Percentiles rank a stretch among this genome's conserved stretches.
Evolutionary conservation across 2,329 filamentous ascomycete species (phyloP).

Genomic region (Stachybotrys chartarum): DNA sequence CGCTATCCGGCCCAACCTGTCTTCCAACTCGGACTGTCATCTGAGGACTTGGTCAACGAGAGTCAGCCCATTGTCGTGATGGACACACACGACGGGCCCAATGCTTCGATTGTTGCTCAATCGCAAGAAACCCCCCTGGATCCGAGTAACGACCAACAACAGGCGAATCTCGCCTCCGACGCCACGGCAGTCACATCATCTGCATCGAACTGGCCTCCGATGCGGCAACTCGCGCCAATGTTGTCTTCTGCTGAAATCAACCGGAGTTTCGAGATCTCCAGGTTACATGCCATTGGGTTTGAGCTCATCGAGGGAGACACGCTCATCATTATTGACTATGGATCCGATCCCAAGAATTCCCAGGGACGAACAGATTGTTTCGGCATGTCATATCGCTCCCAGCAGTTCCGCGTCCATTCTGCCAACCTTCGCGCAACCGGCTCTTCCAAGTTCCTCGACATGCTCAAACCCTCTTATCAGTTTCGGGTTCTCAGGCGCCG

Average conservation of each 20-base stretch:
- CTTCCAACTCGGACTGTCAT: too few species aligned
- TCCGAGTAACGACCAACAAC: too few species aligned
- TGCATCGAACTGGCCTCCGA: background rate
- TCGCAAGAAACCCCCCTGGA: too few species aligned
- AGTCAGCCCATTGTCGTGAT: too few species aligned
- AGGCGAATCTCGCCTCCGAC: too few species aligned
- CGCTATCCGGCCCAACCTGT: too few species aligned
- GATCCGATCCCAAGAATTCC: slow-evolving; percentile 9
- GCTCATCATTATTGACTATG: slow-evolving; percentile 35
- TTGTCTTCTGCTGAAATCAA: background rate
- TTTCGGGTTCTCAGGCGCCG: slow-evolving; percentile 29
- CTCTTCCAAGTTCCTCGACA: slow-evolving; percentile 38
- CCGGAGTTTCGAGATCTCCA: slow-evolving; percentile 18
- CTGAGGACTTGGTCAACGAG: too few species aligned
- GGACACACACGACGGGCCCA: too few species aligned
- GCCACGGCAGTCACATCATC: too few species aligned
- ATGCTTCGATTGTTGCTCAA: too few species aligned
- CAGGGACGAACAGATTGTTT: slow-evolving; percentile 23
- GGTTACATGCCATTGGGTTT: slow-evolving; percentile 15
- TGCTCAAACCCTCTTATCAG: slow-evolving; percentile 35
- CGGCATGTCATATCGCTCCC: slow-evolving; percentile 22
- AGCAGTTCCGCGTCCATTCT: slow-evolving; percentile 37
- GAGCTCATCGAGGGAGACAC: slow-evolving; percentile 32
- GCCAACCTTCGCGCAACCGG: slow-evolving; percentile 36
- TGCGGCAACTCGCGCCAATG: background rate